These are phyloP conservation scores for Globisporangium orthogonon DNA, from an alignment of 352 stramenopile genomes.

Conservation along the genomic window DNA sequence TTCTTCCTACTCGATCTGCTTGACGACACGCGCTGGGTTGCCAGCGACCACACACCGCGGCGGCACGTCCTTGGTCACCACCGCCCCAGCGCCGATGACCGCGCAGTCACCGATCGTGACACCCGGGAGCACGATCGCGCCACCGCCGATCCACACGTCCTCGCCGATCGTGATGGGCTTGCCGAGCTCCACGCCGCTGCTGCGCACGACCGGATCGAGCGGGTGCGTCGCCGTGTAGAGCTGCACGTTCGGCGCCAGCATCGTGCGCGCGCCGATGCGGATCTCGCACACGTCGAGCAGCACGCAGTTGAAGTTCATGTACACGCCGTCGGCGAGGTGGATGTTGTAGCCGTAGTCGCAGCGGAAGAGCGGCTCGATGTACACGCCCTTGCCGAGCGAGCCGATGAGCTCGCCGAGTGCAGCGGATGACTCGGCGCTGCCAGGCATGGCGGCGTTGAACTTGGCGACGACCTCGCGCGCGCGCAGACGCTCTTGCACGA, in stretches of 20 bases:
- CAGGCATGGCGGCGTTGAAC: conserved; percentile 36
- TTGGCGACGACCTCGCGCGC: conserved; percentile 26
- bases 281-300: conserved; percentile 80
- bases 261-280: conserved; percentile 62
- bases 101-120: conserved; percentile 55
- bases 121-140: conserved; percentile 55
- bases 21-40: conserved; percentile 75
- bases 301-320: conserved; percentile 88
- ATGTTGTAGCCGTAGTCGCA: conserved; percentile 89
- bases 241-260: conserved; percentile 73
- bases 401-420: conserved; percentile 39
- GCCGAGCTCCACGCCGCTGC: conserved; percentile 42
- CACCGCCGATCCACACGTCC: conserved; percentile 82
- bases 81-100: conserved; percentile 67
- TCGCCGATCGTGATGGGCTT: conserved; percentile 73
- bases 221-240: conserved; percentile 82
- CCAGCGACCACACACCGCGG: conserved; percentile 54
- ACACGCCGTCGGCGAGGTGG: conserved; percentile 59
- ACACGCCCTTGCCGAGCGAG: conserved; percentile 26
- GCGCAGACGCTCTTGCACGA: conserved; percentile 30
- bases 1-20: conserved; percentile 27
- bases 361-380: conserved; percentile 82
- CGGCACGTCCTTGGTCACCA: conserved; percentile 77
- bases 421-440: conserved; percentile 18
- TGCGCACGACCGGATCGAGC: conserved; percentile 36